Base-by-base conservation (phyloP, 1,284 basidiomycete species). In the Wolfiporia cocos region DNA sequence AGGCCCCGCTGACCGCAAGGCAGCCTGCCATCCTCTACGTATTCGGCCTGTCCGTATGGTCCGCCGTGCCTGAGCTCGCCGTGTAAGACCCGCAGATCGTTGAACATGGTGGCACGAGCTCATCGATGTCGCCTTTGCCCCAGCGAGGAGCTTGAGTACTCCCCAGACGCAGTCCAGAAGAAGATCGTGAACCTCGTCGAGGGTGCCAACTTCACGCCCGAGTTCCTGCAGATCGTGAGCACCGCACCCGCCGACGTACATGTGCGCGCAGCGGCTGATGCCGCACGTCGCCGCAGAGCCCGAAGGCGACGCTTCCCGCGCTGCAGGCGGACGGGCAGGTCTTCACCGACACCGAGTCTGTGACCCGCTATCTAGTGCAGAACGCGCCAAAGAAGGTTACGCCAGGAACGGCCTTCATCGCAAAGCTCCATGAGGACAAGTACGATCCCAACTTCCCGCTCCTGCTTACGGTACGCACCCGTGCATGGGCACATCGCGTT, bases 151-250 rank as follows among this genome's bases (percentile, higher is more conserved):
- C 67, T 76, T 1, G 70, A 63, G 14, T 70, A 69, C 39, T 45
- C 57, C 1, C 53, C 58, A 6, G 59, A 57, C 19, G 60, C 57
- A 18, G 51, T 74, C 35, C 63, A 71, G 41, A 52, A 43, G 39
- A 63, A 63, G 48, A 49, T 56, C 29, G 47, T 73, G 47, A 65
- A 74, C 53, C 69, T 78, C 28, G 47, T 59, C 39, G 62, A 78
- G 44, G 80, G 78, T 28, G 74, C 71, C 49, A 86, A 86, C 63
- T 84, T 85, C 51, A 62, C 65, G 28, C 79, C 81, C 9, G 62
- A 67, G 6, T 81, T 74, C 59, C 51, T 82, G 43, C 69, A 71
- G 50, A 59, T 79, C 48, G 71, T 74, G 42, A 39, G 65, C 58
- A 14, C 39, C 15, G 28, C 7, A 22, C 14, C 34, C 14, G 6